A percentile compares a stretch with the other conserved stretches of the same genome.
phyloP scores from a whole-genome alignment of 495 filamentous ascomycete genomes.

The Amphirosellinia nigrospora region DNA sequence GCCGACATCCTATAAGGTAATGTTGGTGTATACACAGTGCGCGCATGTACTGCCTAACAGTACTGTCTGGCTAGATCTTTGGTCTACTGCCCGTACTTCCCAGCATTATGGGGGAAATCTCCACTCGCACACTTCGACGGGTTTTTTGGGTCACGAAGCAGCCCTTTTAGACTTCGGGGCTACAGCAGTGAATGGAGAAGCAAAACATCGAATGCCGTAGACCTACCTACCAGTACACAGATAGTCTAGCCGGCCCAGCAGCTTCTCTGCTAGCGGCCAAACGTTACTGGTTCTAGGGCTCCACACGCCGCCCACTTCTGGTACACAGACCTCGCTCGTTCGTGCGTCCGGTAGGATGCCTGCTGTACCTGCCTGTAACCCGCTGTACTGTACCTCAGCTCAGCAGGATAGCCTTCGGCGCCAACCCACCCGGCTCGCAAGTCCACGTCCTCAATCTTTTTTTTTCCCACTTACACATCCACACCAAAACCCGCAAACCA shows the following conservation, averaged over 20 bases:
- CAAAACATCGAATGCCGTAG: background rate
- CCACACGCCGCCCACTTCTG: constrained; percentile 7
- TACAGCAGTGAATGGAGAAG: constrained; percentile 17
- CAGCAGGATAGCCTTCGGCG: constrained; percentile 1
- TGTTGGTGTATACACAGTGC: background rate
- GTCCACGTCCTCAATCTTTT: constrained; percentile 39
- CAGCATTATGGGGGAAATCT: background rate
- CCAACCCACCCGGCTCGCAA: constrained; percentile 21
- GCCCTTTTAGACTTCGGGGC: constrained; percentile 20
- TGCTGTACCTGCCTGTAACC: background rate
- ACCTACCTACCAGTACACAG: constrained; percentile 2
- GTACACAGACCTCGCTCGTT: constrained; percentile 10
- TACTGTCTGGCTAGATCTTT: background rate
- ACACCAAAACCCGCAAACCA: constrained; percentile 43
- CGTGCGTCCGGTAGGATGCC: background rate
- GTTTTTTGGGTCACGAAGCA: background rate
- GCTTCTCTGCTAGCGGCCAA: background rate
- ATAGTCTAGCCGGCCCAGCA: background rate
- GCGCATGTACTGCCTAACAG: no score
- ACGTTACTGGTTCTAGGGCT: background rate
- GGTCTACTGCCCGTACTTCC: background rate
- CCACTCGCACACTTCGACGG: background rate
- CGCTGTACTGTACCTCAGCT: constrained; percentile 13
- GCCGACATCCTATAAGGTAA: background rate
- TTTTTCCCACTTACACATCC: constrained; percentile 51